These are phyloP conservation scores for Myriosclerotinia scirpicola DNA, from an alignment of 2,329 filamentous ascomycete species.

Conservation along the genomic window DNA sequence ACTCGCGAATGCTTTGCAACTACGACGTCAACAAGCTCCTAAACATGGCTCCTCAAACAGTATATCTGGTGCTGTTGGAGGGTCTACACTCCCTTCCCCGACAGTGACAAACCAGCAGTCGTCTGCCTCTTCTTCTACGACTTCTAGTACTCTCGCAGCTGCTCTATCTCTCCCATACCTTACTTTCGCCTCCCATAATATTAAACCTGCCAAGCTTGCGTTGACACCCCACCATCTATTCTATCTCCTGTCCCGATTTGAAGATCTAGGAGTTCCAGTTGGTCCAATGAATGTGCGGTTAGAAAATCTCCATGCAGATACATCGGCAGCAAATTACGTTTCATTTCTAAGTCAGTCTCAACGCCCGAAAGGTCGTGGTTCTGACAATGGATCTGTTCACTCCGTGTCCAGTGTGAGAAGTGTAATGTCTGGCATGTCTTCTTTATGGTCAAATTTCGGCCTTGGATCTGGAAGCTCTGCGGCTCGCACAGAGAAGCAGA, in stretches of 20 bases:
- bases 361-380: constrained; percentile 72
- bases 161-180: constrained; percentile 85
- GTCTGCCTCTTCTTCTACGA: constrained; percentile 61
- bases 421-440: constrained; percentile 95
- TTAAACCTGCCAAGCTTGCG: constrained; percentile 88
- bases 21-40: constrained; percentile 68
- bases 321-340: constrained; percentile 86
- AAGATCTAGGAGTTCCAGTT: constrained; percentile 85
- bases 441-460: constrained; percentile 85
- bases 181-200: constrained; percentile 77
- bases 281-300: constrained; percentile 95
- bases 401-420: constrained; percentile 96
- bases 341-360: constrained; percentile 88
- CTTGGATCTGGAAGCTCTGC: constrained; percentile 76
- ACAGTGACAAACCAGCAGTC: constrained; percentile 60
- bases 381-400: constrained; percentile 87
- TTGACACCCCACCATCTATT: constrained; percentile 96
- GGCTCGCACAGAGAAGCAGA: constrained; percentile 85
- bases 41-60: constrained; percentile 70
- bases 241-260: constrained; percentile 92
- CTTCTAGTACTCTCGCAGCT: constrained; percentile 73
- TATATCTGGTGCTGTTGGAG: constrained; percentile 56
- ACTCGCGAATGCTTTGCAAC: constrained; percentile 89
- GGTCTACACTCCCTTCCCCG: constrained; percentile 44
- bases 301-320: constrained; percentile 89